Percentiles rank a stretch among this genome's conserved stretches.
These are phyloP conservation scores for Claviceps quebecensis DNA, from an alignment of 2,329 filamentous ascomycete species.

Conservation along the genomic window DNA sequence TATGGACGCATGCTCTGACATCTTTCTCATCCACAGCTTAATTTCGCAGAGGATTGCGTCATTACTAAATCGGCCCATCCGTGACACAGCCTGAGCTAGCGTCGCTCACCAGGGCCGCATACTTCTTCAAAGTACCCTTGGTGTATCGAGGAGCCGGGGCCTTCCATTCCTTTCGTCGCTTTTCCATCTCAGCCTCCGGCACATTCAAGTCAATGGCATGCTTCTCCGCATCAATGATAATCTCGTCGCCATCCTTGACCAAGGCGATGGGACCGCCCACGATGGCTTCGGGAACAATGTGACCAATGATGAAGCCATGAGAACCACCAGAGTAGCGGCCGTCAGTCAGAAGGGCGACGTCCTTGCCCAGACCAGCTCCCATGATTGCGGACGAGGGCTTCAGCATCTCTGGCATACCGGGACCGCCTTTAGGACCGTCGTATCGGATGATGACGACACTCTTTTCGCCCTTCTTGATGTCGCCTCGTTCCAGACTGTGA, in stretches of 20 bases:
- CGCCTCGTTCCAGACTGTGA: constrained; percentile 57
- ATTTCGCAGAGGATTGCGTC: too few relatives aligned
- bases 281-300: constrained; percentile 77
- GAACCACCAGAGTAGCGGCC: constrained; percentile 67
- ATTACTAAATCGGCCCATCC: constrained; percentile 21
- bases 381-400: constrained; percentile 89
- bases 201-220: constrained; percentile 55
- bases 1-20: too few relatives aligned
- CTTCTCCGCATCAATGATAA: constrained; percentile 71
- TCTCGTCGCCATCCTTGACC: constrained; percentile 65
- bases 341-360: constrained; percentile 62
- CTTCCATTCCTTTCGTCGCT: constrained; percentile 46
- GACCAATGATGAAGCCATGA: constrained; percentile 77
- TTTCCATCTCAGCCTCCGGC: constrained; percentile 47
- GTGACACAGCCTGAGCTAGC: constrained; percentile 48
- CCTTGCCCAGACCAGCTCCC: constrained; percentile 69
- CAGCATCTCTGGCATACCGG: constrained; percentile 90
- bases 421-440: constrained; percentile 84
- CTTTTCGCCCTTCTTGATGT: constrained; percentile 75
- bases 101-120: constrained; percentile 45
- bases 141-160: constrained; percentile 43
- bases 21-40: too few relatives aligned
- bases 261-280: constrained; percentile 75
- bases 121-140: constrained; percentile 57
- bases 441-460: constrained; percentile 85